Evolutionary conservation across 1,284 basidiomycete genomes (phyloP), one percentile per base, ranked within the genome.

Genomic region (Xerocomus minutiporus): DNA sequence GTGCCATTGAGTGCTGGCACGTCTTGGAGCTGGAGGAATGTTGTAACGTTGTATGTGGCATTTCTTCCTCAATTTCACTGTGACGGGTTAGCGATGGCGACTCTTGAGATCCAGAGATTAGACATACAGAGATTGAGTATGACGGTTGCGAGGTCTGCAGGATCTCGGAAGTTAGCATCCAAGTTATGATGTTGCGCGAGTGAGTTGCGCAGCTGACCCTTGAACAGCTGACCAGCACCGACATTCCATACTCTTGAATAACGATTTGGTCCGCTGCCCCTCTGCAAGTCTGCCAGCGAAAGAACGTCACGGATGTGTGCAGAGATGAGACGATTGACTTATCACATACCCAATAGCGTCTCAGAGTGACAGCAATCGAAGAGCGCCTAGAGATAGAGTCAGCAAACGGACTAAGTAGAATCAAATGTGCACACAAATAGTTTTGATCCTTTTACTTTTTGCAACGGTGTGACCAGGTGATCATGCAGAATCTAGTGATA

Each of bases 291-390:
- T 68, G 6, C 13, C 8, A 15, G 35, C 26, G 13, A 44, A 44
- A 26, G 1, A 26, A 39, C 8, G 36, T 41, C 8, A 39, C 1
- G 8, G 7, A 48, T 35, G 5, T 29, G 13, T 28, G 23, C 4
- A 17, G 7, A 12, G 11, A 28, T 4, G 8, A 25, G 8, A 1
- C 26, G 3, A n/a, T 40, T 31, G 12, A 9, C 8, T 15, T 12
- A 31, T 38, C 8, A 51, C 53, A 46, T 46, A 65, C 65, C 63
- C 26, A 70, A 48, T 1, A 70, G 46, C 5, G 43, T 58, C 23
- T 68, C 68, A 1, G 65, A 69, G n/a, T 69, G 67, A 23, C 65
- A 67, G 5, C 67, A 69, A 31, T 67, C 68, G 8, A 70, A 57
- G 8, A 67, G 61, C 3, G 63, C 54, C 68, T 67, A 28, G 13